Conservation (phyloP, 2,329 filamentous ascomycete genomes). For the Juglanconis oblonga region DNA sequence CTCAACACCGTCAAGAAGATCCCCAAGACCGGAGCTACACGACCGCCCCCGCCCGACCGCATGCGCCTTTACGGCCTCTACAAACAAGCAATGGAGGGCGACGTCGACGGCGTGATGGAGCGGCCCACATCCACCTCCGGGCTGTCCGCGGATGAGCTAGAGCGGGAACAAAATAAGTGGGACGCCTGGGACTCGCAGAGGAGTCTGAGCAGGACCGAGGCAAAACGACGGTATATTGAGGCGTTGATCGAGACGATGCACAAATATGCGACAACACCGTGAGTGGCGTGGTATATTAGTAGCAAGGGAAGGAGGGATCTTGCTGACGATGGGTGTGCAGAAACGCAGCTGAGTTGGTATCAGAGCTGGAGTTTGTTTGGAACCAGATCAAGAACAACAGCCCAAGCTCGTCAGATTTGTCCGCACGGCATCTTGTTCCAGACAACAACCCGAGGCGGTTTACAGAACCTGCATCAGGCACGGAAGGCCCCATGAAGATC, state of each 20-base stretch:
- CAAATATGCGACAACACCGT: conserved; percentile 84
- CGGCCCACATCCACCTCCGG: conserved; percentile 59
- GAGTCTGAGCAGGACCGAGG: conserved; percentile 81
- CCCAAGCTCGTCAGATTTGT: conserved; percentile 59
- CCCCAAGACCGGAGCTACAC: conserved; percentile 83
- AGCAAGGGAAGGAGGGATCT: background rate
- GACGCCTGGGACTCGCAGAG: conserved; percentile 93
- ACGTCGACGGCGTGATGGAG: conserved; percentile 92
- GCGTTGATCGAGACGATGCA: conserved; percentile 97
- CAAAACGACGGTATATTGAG: conserved; percentile 90
- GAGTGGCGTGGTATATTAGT: conserved; percentile 30
- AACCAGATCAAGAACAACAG: conserved; percentile 92
- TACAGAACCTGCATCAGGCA: conserved; percentile 44
- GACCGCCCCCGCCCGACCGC: conserved; percentile 80
- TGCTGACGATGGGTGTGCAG: conserved; percentile 32
- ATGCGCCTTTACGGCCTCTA: conserved; percentile 95
- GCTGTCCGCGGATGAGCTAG: conserved; percentile 50
- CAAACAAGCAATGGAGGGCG: conserved; percentile 98
- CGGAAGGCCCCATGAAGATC: conserved; percentile 62
- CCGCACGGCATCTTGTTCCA: conserved; percentile 43
- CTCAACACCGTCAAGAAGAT: conserved; percentile 99
- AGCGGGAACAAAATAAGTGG: conserved; percentile 69
- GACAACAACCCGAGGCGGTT: conserved; percentile 40
- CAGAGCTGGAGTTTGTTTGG: conserved; percentile 98
- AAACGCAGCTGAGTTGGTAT: conserved; percentile 82